These are phyloP conservation scores for Vinca minor DNA, from an alignment of 257 asterid genomes.

Conservation along the genomic window DNA sequence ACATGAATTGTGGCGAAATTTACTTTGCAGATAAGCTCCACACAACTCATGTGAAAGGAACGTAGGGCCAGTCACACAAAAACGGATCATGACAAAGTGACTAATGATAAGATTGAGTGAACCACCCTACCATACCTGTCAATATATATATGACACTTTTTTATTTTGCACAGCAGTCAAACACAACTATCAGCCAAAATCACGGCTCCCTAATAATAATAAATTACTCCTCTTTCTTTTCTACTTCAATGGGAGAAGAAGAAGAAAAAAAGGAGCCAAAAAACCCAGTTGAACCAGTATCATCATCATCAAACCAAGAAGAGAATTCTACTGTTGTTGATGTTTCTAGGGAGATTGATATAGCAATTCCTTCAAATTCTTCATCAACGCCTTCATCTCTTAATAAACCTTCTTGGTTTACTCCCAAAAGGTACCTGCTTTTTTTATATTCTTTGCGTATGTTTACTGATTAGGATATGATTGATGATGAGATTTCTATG, in stretches of 20 bases:
- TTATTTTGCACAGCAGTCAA: too few relatives aligned
- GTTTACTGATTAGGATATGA: too few relatives aligned
- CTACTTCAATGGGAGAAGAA: conserved; percentile 32
- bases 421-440: conserved; percentile 43
- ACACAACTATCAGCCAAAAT: background rate
- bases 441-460: background rate
- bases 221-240: background rate
- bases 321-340: conserved; percentile 15
- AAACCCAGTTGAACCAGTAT: too few relatives aligned
- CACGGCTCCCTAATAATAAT: too few relatives aligned
- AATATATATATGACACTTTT: too few relatives aligned
- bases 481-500: background rate
- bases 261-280: background rate
- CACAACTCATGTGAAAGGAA: too few relatives aligned
- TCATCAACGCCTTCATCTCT: conserved; percentile 20
- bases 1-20: too few relatives aligned
- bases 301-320: conserved; percentile 16
- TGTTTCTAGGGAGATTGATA: background rate
- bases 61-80: too few relatives aligned
- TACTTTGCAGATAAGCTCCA: too few relatives aligned
- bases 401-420: conserved; percentile 40
- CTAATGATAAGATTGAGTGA: too few relatives aligned
- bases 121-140: too few relatives aligned
- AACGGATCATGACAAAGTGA: too few relatives aligned
- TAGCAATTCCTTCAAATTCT: conserved; percentile 16